Base-by-base conservation (phyloP, 495 filamentous ascomycete species). In the Penicillium salamii region DNA sequence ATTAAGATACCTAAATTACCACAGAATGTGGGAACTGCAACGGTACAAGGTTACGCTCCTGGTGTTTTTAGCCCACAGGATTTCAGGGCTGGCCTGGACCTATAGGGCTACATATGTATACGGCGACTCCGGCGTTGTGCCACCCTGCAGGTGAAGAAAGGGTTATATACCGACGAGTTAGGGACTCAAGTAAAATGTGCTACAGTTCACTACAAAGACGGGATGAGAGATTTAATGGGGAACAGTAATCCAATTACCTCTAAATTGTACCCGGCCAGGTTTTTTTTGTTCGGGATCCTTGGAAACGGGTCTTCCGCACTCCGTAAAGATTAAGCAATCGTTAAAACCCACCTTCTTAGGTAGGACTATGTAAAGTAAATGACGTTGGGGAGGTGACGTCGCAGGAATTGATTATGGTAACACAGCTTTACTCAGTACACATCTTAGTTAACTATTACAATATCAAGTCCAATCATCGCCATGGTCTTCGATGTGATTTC, bases 241-340 rank as follows among this genome's bases (percentile, higher is more conserved):
- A n/a, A n/a, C n/a, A n/a, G n/a, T n/a, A n/a, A n/a, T n/a, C n/a
- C n/a, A 45, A 34, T 45, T 26, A 13, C n/a, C 3, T 42, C 13
- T 8, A 12, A 8, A 41, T 12, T 33, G 11, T 37, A 35, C 42
- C 34, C 20, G 44, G 21, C 26, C 29, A 34, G 19, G 29, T 13
- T 46, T 46, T 46, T 45, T 46, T 35, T 39, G 6, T 46, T 28
- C 36, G 42, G 53, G 36, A 60, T 56, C 57, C 58, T 43, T 65
- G 56, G 64, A 56, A 58, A 48, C 62, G 63, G 65, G 58, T 55
- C 51, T 55, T 54, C 46, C 53, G 37, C 53, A 46, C 52, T 54
- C 46, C 53, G 37, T 55, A 46, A 60, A 39, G 42, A 57, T 62
- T 51, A 59, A 59, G 50, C 56, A 62, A 55, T 62, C 42, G 38